Evolutionary conservation across 1,139 yeast genomes (phyloP).

Genomic region (Tardiomyces depauwii): DNA sequence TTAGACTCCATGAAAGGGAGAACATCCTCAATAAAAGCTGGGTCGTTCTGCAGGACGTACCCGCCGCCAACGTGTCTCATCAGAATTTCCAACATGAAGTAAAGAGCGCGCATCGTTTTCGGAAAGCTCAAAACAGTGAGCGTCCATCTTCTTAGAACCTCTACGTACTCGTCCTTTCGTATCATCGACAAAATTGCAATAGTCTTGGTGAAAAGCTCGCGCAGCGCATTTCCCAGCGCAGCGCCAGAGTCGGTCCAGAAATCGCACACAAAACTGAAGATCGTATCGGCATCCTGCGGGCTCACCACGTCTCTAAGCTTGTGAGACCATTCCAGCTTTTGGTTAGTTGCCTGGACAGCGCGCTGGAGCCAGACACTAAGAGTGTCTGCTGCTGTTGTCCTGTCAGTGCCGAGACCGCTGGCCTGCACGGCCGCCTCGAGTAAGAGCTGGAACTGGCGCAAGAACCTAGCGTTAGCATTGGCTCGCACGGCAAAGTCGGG

Average conservation of each 20-base stretch:
- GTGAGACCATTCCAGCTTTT: conserved; percentile 3
- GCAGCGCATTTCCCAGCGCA: conserved; percentile 56
- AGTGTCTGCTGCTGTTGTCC: conserved; percentile 45
- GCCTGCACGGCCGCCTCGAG: conserved; percentile 14
- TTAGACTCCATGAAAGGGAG: conserved; percentile 42
- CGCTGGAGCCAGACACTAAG: conserved; percentile 56
- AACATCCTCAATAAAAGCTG: conserved; percentile 36
- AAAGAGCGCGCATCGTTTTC: conserved; percentile 44
- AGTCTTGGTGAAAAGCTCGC: conserved; percentile 45
- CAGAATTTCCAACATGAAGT: conserved; percentile 46
- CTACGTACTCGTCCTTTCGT: conserved; percentile 4
- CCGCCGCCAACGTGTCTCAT: conserved; percentile 35
- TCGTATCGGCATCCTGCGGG: conserved; percentile 23
- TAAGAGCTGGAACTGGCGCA: conserved; percentile 9
- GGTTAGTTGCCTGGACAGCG: conserved; percentile 25
- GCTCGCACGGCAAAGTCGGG: too few species aligned
- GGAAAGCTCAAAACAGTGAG: conserved; percentile 33
- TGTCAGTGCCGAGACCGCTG: conserved; percentile 23
- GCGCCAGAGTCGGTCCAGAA: conserved; percentile 65
- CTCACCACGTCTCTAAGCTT: conserved; percentile 11
- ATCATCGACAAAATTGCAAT: conserved; percentile 27
- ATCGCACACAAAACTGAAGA: conserved; percentile 50
- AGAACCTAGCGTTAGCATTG: conserved; percentile 5
- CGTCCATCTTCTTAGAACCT: conserved; percentile 31
- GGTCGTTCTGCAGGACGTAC: conserved; percentile 32